Evolutionary conservation across 345 rosid genomes (phyloP).

Genomic region (Linum trigynum): DNA sequence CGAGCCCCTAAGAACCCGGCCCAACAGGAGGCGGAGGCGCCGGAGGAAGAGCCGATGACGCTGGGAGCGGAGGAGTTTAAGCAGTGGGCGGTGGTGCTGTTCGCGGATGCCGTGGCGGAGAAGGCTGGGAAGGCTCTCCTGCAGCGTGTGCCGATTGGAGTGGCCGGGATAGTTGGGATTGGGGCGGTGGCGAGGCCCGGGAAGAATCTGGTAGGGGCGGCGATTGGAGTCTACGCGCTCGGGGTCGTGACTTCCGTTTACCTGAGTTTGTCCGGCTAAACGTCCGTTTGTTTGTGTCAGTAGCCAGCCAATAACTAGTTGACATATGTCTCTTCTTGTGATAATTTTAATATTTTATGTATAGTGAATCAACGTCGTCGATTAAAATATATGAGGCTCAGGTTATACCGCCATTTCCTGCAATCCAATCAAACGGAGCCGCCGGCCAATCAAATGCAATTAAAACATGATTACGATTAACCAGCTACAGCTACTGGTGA

Average conservation of each 20-base stretch:
- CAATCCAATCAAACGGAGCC: no score
- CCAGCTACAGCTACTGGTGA: no score
- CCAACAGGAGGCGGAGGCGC: constrained; percentile 3
- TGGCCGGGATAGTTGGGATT: constrained; percentile 60
- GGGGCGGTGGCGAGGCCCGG: constrained; percentile 49
- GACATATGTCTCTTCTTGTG: no score
- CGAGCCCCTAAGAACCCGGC: neutral
- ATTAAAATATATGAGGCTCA: no score
- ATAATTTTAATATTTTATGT: no score
- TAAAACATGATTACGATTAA: no score
- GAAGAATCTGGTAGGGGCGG: constrained; percentile 44
- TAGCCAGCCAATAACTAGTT: no score
- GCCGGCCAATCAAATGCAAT: no score
- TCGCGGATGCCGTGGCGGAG: constrained; percentile 41
- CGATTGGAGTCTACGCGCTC: constrained; percentile 64
- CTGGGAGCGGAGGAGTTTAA: constrained; percentile 22
- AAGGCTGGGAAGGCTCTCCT: constrained; percentile 61
- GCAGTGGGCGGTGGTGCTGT: constrained; percentile 65
- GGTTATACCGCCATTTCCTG: no score
- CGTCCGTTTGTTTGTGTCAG: no score
- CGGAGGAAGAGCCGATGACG: no score
- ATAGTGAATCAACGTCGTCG: no score
- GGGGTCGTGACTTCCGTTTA: constrained; percentile 69
- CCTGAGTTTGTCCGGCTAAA: constrained; percentile 48
- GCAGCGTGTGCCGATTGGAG: constrained; percentile 57